Conservation (phyloP, 257 asterid species). For the Solanum piurae region DNA sequence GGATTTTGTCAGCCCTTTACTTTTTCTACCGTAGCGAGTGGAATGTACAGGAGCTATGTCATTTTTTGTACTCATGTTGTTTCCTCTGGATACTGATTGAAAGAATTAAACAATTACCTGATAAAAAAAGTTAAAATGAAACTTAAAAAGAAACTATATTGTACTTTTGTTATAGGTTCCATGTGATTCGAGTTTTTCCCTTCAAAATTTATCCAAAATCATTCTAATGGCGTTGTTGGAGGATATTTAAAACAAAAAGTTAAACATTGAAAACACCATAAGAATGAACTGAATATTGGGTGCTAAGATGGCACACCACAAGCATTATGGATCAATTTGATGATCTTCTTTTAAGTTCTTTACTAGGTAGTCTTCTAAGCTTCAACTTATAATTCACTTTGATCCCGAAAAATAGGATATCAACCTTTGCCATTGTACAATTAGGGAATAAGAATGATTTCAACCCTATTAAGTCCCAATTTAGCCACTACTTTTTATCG, state of each 20-base stretch:
- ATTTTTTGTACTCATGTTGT: background rate
- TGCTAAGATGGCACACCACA: background rate
- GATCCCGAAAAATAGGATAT: background rate
- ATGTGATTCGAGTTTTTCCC: background rate
- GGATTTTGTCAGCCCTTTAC: background rate
- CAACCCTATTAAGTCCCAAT: background rate
- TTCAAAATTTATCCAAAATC: background rate
- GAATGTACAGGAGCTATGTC: background rate
- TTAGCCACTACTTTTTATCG: background rate
- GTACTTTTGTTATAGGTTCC: background rate
- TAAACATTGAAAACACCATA: background rate
- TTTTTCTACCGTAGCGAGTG: background rate
- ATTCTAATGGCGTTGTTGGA: background rate
- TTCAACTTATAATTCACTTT: background rate
- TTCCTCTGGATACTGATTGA: background rate
- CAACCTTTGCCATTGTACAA: background rate
- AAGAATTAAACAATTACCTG: background rate
- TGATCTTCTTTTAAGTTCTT: background rate
- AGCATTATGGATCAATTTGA: background rate
- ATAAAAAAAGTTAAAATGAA: background rate
- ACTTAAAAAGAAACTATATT: background rate
- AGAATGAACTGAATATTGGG: background rate
- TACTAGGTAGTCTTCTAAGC: background rate
- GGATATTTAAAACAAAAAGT: background rate
- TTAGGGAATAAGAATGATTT: background rate